These are phyloP conservation scores for Phtheirospermum japonicum DNA, from an alignment of 257 asterid species.

Conservation along the genomic window DNA sequence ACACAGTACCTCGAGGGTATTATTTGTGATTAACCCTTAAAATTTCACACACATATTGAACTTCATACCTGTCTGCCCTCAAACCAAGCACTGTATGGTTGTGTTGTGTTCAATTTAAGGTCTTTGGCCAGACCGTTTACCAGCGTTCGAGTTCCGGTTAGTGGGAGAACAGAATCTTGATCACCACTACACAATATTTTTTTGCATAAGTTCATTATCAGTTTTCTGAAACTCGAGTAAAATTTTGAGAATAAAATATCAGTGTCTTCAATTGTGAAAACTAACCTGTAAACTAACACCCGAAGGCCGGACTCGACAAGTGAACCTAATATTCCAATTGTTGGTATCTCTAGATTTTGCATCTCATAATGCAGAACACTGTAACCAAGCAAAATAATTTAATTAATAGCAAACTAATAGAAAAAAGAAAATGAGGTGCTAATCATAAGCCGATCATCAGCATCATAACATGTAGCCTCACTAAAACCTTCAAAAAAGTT, in stretches of 20 bases:
- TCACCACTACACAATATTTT: constrained; percentile 56
- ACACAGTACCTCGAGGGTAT: too few relatives aligned
- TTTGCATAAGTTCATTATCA: constrained; percentile 7
- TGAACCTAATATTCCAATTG: constrained; percentile 38
- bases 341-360: constrained; percentile 47
- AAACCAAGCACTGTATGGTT: constrained; percentile 63
- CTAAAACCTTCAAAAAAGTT: too few relatives aligned
- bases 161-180: constrained; percentile 83
- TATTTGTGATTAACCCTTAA: background rate
- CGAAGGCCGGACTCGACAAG: constrained; percentile 41
- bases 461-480: too few relatives aligned
- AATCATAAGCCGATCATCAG: too few relatives aligned
- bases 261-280: background rate
- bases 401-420: too few relatives aligned
- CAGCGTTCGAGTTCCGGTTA: constrained; percentile 54
- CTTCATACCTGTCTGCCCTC: constrained; percentile 34
- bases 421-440: too few relatives aligned
- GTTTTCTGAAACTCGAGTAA: too few relatives aligned
- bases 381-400: background rate
- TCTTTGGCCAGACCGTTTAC: constrained; percentile 56
- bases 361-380: constrained; percentile 43
- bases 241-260: background rate
- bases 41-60: background rate
- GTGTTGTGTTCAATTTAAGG: constrained; percentile 47
- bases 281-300: constrained; percentile 52